Conservation (phyloP, 805 yeast genomes). For the Wickerhamiella azymoides region DNA sequence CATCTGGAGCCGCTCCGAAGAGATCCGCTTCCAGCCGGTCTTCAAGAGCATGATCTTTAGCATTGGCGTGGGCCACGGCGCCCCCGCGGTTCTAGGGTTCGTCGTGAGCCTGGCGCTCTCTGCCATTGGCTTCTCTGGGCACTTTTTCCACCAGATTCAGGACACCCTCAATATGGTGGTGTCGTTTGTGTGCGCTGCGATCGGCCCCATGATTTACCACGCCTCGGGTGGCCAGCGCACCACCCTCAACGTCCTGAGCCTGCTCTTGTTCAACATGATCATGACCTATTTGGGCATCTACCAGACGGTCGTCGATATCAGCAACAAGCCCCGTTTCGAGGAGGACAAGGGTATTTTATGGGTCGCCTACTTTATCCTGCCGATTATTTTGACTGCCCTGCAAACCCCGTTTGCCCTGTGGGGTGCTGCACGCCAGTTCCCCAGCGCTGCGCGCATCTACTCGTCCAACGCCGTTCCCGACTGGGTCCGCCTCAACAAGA, state of each 20-base stretch:
- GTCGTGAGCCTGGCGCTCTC: neutral
- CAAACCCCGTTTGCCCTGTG: conserved; percentile 17
- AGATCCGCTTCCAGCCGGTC: conserved; percentile 22
- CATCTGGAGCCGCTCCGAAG: conserved; percentile 22
- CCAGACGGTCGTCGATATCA: neutral
- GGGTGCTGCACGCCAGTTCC: conserved; percentile 16
- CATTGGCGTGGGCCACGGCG: conserved; percentile 18
- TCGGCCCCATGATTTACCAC: conserved; percentile 18
- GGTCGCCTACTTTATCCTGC: neutral
- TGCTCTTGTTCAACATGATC: conserved; percentile 12
- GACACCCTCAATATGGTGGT: conserved; percentile 5
- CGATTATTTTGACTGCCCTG: conserved; percentile 10
- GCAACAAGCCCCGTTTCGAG: neutral
- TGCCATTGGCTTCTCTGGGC: conserved; percentile 1
- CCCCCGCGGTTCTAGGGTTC: conserved; percentile 16
- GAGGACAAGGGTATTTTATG: conserved; percentile 7
- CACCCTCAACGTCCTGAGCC: conserved; percentile 13
- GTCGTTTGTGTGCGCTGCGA: conserved; percentile 11
- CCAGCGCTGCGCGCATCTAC: conserved; percentile 20
- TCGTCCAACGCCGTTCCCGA: conserved; percentile 18
- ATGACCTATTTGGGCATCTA: conserved; percentile 10
- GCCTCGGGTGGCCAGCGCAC: conserved; percentile 17
- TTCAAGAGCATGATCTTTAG: conserved; percentile 17
- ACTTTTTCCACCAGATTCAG: conserved; percentile 1
- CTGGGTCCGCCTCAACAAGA: conserved; percentile 21